Percentiles rank a stretch among this genome's conserved stretches.
phyloP scores from a whole-genome alignment of 2,329 filamentous ascomycete species.

The Diaporthe citrichinensis region DNA sequence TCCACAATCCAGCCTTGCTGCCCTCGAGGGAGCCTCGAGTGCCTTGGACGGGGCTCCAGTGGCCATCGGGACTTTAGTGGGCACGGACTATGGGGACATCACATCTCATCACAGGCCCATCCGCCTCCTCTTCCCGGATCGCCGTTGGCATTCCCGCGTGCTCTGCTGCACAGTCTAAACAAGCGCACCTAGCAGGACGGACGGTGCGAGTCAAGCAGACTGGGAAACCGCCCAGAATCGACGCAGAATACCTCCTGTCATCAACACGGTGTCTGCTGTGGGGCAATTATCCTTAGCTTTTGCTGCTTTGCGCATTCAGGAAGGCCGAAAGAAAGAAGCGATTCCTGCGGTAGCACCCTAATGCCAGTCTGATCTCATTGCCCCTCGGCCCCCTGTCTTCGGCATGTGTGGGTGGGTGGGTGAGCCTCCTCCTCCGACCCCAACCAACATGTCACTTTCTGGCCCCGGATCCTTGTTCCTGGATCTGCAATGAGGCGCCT shows the following conservation, averaged over 20 bases:
- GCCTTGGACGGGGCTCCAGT: not conserved
- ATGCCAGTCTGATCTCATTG: constrained; percentile 14
- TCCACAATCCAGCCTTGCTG: constrained; percentile 4
- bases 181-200: not conserved
- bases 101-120: constrained; percentile 21
- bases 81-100: constrained; percentile 22
- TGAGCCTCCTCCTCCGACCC: constrained; percentile 12
- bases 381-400: constrained; percentile 15
- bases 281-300: not conserved
- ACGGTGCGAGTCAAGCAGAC: constrained; percentile 17
- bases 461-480: constrained; percentile 34
- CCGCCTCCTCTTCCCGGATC: constrained; percentile 15
- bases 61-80: constrained; percentile 13
- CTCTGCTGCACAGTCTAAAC: constrained; percentile 10
- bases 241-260: not conserved
- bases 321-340: constrained; percentile 12
- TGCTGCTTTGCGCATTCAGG: constrained; percentile 10
- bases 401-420: constrained; percentile 17
- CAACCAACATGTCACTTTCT: constrained; percentile 27
- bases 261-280: not conserved
- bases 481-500: constrained; percentile 31
- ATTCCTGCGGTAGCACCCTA: constrained; percentile 17
- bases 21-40: no score
- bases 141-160: constrained; percentile 29
- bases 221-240: not conserved